Evolutionary conservation across 2,329 filamentous ascomycete genomes (phyloP).

Genomic region (Trichophyton schoenleinii): DNA sequence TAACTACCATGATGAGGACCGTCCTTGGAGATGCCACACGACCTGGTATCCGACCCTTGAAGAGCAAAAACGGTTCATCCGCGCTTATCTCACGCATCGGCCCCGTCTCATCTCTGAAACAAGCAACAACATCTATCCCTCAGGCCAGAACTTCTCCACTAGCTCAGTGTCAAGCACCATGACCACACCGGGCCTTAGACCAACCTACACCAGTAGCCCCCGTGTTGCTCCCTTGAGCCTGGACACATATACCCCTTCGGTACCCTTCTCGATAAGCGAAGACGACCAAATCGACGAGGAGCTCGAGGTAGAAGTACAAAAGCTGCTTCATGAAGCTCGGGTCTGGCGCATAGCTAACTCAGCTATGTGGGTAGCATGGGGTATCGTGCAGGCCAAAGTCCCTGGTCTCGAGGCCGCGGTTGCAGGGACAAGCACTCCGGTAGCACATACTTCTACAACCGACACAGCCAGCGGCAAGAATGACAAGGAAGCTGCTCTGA

Average conservation of each 20-base stretch:
- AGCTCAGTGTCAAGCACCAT: conserved; percentile 26
- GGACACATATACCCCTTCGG: conserved; percentile 51
- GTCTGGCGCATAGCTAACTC: conserved; percentile 83
- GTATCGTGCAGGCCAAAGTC: conserved; percentile 85
- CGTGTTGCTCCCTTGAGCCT: conserved; percentile 59
- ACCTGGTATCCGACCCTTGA: conserved; percentile 61
- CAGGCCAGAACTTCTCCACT: conserved; percentile 39
- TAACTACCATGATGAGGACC: conserved; percentile 71
- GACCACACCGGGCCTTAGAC: conserved; percentile 20
- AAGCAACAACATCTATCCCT: conserved; percentile 11
- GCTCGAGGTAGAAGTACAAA: conserved; percentile 54
- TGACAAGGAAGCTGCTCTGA: neutral
- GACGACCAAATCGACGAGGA: conserved; percentile 52
- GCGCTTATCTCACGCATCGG: conserved; percentile 72
- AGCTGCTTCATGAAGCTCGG: conserved; percentile 63
- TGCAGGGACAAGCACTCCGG: neutral
- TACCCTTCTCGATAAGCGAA: conserved; percentile 31
- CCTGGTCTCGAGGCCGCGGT: conserved; percentile 50
- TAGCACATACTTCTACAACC: conserved; percentile 1
- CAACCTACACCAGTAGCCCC: conserved; percentile 12
- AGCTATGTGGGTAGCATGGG: conserved; percentile 90
- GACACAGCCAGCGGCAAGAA: conserved; percentile 8
- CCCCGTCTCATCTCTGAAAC: conserved; percentile 37
- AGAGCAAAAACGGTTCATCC: conserved; percentile 74
- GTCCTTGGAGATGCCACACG: conserved; percentile 55